Evolutionary conservation across 371 early-diverging fungal species (phyloP).

Genomic region (Mortierella sp.): DNA sequence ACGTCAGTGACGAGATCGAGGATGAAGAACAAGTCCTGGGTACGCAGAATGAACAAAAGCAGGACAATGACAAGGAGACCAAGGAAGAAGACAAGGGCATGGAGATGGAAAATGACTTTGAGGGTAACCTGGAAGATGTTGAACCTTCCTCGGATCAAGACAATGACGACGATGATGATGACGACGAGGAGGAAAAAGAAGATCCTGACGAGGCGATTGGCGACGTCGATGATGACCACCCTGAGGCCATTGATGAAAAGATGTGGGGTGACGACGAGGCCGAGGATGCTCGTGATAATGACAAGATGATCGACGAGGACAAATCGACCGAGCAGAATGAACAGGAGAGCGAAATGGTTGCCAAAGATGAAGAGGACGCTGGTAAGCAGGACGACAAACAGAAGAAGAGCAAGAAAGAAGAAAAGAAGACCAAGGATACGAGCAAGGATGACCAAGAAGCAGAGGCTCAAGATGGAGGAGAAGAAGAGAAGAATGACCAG

Average conservation of each 20-base stretch:
- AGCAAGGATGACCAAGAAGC: constrained; percentile 64
- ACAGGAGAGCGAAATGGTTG: constrained; percentile 72
- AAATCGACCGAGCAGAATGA: constrained; percentile 63
- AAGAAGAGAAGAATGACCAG: constrained; percentile 47
- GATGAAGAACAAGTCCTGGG: constrained; percentile 96
- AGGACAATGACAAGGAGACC: constrained; percentile 68
- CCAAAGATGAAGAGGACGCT: constrained; percentile 70
- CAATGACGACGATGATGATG: constrained; percentile 71
- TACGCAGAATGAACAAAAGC: constrained; percentile 77
- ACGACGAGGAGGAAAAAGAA: constrained; percentile 67
- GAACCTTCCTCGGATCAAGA: constrained; percentile 71
- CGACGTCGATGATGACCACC: constrained; percentile 87
- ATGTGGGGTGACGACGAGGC: constrained; percentile 94
- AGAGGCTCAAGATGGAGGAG: constrained; percentile 56
- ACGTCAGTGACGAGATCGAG: constrained; percentile 97
- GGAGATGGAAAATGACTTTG: constrained; percentile 97
- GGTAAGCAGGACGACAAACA: constrained; percentile 57
- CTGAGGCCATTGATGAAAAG: constrained; percentile 95
- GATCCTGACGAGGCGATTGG: constrained; percentile 93
- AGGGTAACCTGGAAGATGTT: constrained; percentile 91
- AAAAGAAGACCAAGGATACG: constrained; percentile 55
- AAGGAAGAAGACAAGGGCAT: constrained; percentile 92
- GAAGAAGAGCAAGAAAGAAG: constrained; percentile 53
- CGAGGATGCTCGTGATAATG: constrained; percentile 74
- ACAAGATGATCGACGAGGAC: constrained; percentile 69